Conservation (phyloP, 805 yeast genomes). For the Yarrowia porcina region DNA sequence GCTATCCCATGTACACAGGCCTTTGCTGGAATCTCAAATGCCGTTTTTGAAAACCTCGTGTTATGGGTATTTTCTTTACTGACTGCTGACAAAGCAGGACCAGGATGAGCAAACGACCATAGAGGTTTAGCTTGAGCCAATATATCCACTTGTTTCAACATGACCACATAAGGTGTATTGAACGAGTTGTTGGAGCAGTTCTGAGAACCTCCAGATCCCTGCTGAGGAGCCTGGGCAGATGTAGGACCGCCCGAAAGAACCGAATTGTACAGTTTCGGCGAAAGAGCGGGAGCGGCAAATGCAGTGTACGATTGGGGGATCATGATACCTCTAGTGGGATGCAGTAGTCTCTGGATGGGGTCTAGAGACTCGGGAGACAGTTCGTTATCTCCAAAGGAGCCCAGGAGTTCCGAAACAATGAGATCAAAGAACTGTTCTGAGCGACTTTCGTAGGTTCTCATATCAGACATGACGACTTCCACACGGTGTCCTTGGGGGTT, state of each 20-base stretch:
- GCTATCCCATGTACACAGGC: slow-evolving; percentile 67
- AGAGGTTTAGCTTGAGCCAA: slow-evolving; percentile 46
- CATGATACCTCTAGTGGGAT: slow-evolving; percentile 48
- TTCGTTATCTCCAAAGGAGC: slow-evolving; percentile 93
- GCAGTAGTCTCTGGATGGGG: slow-evolving; percentile 43
- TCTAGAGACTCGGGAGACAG: slow-evolving; percentile 76
- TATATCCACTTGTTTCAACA: slow-evolving; percentile 43
- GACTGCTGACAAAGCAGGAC: not conserved
- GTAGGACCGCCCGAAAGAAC: slow-evolving; percentile 27
- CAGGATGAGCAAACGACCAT: slow-evolving; percentile 65
- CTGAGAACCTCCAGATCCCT: not conserved
- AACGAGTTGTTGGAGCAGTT: slow-evolving; percentile 25
- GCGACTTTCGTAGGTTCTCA: slow-evolving; percentile 49
- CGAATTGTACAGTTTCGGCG: slow-evolving; percentile 49
- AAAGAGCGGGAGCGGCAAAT: slow-evolving; percentile 62
- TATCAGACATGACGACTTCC: slow-evolving; percentile 54
- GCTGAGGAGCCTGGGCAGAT: slow-evolving; percentile 9
- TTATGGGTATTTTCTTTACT: slow-evolving; percentile 30
- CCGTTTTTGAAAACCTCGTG: slow-evolving; percentile 36
- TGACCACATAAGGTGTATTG: slow-evolving; percentile 47
- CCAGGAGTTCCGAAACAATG: slow-evolving; percentile 76
- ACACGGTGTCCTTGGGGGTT: slow-evolving; percentile 41
- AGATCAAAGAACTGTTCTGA: slow-evolving; percentile 46
- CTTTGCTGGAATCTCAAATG: slow-evolving; percentile 47
- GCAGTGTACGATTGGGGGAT: slow-evolving; percentile 62